phyloP scores from a whole-genome alignment of 805 yeast genomes.

The Candida easanensis region DNA sequence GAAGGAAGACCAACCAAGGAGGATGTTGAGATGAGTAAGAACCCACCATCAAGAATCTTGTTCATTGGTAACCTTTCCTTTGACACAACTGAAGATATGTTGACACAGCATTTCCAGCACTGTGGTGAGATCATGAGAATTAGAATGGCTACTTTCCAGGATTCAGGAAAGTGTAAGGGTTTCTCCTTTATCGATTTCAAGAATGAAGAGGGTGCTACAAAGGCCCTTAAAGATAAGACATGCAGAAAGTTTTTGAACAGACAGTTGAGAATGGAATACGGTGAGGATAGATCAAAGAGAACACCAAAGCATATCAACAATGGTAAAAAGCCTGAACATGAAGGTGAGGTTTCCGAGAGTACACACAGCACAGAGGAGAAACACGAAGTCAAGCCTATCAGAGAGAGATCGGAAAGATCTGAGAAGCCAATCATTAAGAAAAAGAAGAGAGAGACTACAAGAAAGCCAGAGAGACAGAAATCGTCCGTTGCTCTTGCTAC shows the following conservation, averaged over 20 bases:
- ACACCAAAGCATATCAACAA: constrained; percentile 21
- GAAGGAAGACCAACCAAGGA: constrained; percentile 81
- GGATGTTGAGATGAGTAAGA: constrained; percentile 52
- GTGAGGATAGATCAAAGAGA: constrained; percentile 90
- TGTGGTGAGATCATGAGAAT: constrained; percentile 84
- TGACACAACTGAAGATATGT: constrained; percentile 79
- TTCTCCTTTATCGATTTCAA: constrained; percentile 89
- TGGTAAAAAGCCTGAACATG: constrained; percentile 9
- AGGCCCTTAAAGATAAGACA: constrained; percentile 71
- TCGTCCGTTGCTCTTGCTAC: constrained; percentile 85
- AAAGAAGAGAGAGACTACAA: constrained; percentile 9
- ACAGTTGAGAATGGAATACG: constrained; percentile 81
- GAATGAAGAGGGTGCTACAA: constrained; percentile 76
- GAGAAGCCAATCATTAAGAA: constrained; percentile 8
- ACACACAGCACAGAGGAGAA: constrained; percentile 15
- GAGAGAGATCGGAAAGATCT: constrained; percentile 22
- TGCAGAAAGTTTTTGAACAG: constrained; percentile 69
- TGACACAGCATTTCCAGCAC: constrained; percentile 81
- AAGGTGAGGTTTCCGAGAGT: constrained; percentile 9
- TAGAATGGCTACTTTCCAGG: constrained; percentile 98
- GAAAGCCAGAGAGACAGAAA: constrained; percentile 31
- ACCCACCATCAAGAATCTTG: constrained; percentile 84
- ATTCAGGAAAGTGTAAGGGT: constrained; percentile 94
- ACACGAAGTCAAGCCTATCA: constrained; percentile 24
- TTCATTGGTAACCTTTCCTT: constrained; percentile 93